Conservation (phyloP, 108 stramenopile species). For the Nannochloropsis gaditana region DNA sequence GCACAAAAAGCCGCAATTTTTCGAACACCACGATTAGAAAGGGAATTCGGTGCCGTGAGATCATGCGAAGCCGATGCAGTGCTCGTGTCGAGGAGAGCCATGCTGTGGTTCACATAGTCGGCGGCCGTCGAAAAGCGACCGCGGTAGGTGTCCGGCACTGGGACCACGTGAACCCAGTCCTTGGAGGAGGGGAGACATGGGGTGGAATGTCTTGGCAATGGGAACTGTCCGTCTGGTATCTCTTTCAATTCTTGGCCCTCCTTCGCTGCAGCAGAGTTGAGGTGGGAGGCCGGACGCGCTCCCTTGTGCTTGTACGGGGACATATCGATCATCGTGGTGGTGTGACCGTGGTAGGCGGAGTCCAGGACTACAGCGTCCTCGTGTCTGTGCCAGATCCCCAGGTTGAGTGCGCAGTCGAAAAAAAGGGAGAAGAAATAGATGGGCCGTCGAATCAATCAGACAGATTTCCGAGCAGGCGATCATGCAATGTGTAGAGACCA, state of each 20-base stretch:
- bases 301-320: slow-evolving; percentile 79
- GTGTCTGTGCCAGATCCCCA: neutral
- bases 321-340: slow-evolving; percentile 67
- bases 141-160: slow-evolving; percentile 79
- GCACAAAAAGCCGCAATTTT: slow-evolving; percentile 67
- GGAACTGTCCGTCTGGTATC: neutral
- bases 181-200: too few relatives aligned
- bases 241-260: neutral
- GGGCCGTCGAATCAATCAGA: neutral
- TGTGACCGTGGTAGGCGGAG: slow-evolving; percentile 89
- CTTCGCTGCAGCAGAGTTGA: neutral
- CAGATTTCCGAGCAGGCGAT: too few relatives aligned
- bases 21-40: neutral
- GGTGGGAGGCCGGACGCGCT: neutral
- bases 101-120: neutral
- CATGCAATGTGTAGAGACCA: too few relatives aligned
- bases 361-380: slow-evolving; percentile 60
- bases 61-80: neutral
- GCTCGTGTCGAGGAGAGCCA: neutral
- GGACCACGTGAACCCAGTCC: slow-evolving; percentile 65
- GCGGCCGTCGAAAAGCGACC: slow-evolving; percentile 41
- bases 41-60: neutral
- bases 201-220: neutral
- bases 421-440: neutral
- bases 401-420: neutral